These are phyloP conservation scores for Pseudofabraea citricarpa DNA, from an alignment of 2,329 filamentous ascomycete species.

Conservation along the genomic window DNA sequence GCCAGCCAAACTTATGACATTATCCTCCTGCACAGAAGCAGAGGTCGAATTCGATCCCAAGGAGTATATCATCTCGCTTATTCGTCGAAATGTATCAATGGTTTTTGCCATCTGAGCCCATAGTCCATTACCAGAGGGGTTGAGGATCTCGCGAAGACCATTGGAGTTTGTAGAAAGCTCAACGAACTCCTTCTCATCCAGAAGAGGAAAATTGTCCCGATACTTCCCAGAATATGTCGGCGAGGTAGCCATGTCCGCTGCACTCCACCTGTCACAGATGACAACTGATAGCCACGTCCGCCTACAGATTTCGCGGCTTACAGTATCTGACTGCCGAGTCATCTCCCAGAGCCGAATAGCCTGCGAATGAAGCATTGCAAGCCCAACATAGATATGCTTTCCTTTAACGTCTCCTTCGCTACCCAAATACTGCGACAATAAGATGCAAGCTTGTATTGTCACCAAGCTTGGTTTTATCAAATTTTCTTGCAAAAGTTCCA, in stretches of 20 bases:
- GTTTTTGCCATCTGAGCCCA: slow-evolving; percentile 15
- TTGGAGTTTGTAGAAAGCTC: no score
- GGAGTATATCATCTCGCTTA: slow-evolving; percentile 6
- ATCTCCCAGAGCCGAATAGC: slow-evolving; percentile 11
- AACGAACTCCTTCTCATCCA: slow-evolving; percentile 12
- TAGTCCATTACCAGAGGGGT: slow-evolving; percentile 5
- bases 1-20: slow-evolving; percentile 18
- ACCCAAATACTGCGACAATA: slow-evolving; percentile 10
- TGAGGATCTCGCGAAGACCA: no score
- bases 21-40: not conserved
- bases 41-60: slow-evolving; percentile 1
- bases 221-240: slow-evolving; percentile 4
- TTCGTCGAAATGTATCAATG: slow-evolving; percentile 10
- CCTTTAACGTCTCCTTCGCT: slow-evolving; percentile 11
- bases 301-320: slow-evolving; percentile 8
- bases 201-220: slow-evolving; percentile 3
- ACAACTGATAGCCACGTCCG: slow-evolving; percentile 12
- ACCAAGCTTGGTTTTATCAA: slow-evolving; percentile 8
- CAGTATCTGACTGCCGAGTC: slow-evolving; percentile 1
- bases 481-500: slow-evolving; percentile 7
- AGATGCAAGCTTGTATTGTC: slow-evolving; percentile 9
- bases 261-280: slow-evolving; percentile 13
- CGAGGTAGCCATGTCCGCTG: slow-evolving; percentile 10
- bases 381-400: slow-evolving; percentile 13
- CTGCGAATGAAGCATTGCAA: slow-evolving; percentile 11